Percentiles rank a stretch among this genome's conserved stretches.
These are phyloP conservation scores for Mimosa pudica DNA, from an alignment of 306 rosid species.

Conservation along the genomic window DNA sequence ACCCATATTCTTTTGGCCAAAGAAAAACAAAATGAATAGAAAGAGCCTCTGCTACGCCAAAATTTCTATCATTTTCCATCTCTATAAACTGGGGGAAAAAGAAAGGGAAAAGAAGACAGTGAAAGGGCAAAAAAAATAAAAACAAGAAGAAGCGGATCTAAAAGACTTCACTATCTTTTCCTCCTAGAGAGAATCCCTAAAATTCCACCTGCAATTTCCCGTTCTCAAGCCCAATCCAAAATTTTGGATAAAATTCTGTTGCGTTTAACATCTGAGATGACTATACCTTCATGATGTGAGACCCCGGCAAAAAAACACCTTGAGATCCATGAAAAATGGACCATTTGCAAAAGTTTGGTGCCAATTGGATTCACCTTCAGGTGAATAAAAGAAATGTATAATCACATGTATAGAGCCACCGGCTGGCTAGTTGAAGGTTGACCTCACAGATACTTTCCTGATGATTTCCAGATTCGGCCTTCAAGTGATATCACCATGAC, in stretches of 20 bases:
- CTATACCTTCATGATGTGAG: slow-evolving; percentile 44
- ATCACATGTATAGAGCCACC: slow-evolving; percentile 35
- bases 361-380: slow-evolving; percentile 38
- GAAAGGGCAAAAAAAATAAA: neutral
- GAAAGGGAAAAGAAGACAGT: slow-evolving; percentile 31
- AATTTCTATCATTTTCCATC: slow-evolving; percentile 56
- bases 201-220: slow-evolving; percentile 41
- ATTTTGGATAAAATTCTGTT: slow-evolving; percentile 32
- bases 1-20: slow-evolving; percentile 46
- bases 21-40: slow-evolving; percentile 42
- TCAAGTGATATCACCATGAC: slow-evolving; percentile 98
- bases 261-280: slow-evolving; percentile 29
- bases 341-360: slow-evolving; percentile 49
- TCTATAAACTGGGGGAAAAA: slow-evolving; percentile 29
- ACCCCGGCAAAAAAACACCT: slow-evolving; percentile 27
- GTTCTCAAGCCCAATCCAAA: slow-evolving; percentile 37
- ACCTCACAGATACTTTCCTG: slow-evolving; percentile 81
- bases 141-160: slow-evolving; percentile 30
- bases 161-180: slow-evolving; percentile 32
- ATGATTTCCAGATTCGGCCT: slow-evolving; percentile 99
- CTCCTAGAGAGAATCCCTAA: slow-evolving; percentile 46
- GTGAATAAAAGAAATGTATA: slow-evolving; percentile 32
- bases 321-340: slow-evolving; percentile 59
- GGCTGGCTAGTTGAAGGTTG: slow-evolving; percentile 33
- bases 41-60: slow-evolving; percentile 55